A percentile compares a stretch with the other conserved stretches of the same genome.
Evolutionary conservation across 2,329 filamentous ascomycete genomes (phyloP).

Genomic region (Dendryphion nanum): DNA sequence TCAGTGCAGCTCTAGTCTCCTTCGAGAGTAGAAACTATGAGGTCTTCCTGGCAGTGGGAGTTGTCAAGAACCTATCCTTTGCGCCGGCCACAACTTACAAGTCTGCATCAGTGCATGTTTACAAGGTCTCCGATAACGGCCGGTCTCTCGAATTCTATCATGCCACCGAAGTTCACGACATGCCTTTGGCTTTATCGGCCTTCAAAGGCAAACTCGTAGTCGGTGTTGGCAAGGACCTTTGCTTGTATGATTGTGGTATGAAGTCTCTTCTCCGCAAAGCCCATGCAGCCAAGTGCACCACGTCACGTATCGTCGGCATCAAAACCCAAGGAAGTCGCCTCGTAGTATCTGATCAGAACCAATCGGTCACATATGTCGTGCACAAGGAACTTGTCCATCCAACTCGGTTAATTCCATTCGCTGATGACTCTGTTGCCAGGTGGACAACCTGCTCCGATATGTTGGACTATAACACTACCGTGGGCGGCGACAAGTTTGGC

Average conservation of each 20-base stretch:
- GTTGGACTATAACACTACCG: slow-evolving; percentile 96
- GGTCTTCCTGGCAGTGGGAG: slow-evolving; percentile 88
- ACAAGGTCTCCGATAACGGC: slow-evolving; percentile 85
- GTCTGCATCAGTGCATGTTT: slow-evolving; percentile 86
- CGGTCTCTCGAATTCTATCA: slow-evolving; percentile 89
- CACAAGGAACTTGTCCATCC: slow-evolving; percentile 77
- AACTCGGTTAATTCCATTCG: slow-evolving; percentile 90
- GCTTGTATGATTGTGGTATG: slow-evolving; percentile 91
- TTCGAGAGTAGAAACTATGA: slow-evolving; percentile 83
- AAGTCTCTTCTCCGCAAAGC: slow-evolving; percentile 89
- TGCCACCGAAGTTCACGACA: slow-evolving; percentile 89
- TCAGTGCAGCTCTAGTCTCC: slow-evolving; percentile 78
- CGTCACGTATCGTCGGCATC: slow-evolving; percentile 82
- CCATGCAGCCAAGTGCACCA: slow-evolving; percentile 69
- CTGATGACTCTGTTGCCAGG: slow-evolving; percentile 81
- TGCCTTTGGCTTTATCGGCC: slow-evolving; percentile 81
- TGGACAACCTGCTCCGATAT: slow-evolving; percentile 91
- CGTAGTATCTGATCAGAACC: slow-evolving; percentile 86
- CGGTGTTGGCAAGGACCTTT: slow-evolving; percentile 79
- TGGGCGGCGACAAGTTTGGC: slow-evolving; percentile 95
- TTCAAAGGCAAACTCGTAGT: slow-evolving; percentile 89
- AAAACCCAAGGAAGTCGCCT: slow-evolving; percentile 90
- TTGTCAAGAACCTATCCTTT: slow-evolving; percentile 83
- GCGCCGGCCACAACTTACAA: slow-evolving; percentile 68
- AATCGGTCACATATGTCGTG: slow-evolving; percentile 87